Conservation (phyloP, 2,329 filamentous ascomycete species). For the Alternaria alternata region DNA sequence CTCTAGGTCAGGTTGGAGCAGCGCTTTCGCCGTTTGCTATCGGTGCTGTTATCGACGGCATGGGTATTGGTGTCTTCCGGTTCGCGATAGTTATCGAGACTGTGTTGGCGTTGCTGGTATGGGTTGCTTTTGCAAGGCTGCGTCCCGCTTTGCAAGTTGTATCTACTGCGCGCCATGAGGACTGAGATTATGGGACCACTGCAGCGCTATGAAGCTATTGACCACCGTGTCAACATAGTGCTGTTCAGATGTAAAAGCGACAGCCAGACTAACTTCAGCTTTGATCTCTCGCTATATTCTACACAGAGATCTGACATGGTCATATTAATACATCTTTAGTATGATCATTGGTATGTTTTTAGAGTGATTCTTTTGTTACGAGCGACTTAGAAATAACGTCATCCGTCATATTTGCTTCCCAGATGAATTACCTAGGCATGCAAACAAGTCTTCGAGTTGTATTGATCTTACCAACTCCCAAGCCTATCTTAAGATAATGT, state of each 20-base stretch:
- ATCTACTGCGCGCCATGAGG: not conserved
- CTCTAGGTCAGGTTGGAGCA: slow-evolving; percentile 56
- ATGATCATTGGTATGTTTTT: too few relatives aligned
- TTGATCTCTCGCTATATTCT: accelerated
- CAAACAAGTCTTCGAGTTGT: too few relatives aligned
- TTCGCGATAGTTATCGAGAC: slow-evolving; percentile 39
- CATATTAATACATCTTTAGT: too few relatives aligned
- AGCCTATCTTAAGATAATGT: too few relatives aligned
- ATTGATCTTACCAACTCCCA: too few relatives aligned
- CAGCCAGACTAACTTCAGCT: too few relatives aligned
- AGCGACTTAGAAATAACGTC: too few relatives aligned
- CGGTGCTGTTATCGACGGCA: slow-evolving; percentile 51
- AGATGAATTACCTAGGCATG: too few relatives aligned
- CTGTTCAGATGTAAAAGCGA: not conserved
- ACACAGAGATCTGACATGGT: too few relatives aligned
- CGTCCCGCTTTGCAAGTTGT: not conserved
- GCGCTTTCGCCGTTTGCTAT: slow-evolving; percentile 55
- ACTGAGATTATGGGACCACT: not conserved
- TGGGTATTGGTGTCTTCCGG: slow-evolving; percentile 53
- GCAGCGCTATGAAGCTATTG: not conserved
- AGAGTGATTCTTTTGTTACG: accelerated
- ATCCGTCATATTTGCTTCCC: too few relatives aligned
- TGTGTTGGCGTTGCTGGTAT: slow-evolving; percentile 30
- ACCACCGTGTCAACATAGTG: accelerated
- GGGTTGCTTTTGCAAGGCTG: slow-evolving; percentile 30